Base-by-base conservation (phyloP, 2,329 filamentous ascomycete species). In the Penicillium sp. region DNA sequence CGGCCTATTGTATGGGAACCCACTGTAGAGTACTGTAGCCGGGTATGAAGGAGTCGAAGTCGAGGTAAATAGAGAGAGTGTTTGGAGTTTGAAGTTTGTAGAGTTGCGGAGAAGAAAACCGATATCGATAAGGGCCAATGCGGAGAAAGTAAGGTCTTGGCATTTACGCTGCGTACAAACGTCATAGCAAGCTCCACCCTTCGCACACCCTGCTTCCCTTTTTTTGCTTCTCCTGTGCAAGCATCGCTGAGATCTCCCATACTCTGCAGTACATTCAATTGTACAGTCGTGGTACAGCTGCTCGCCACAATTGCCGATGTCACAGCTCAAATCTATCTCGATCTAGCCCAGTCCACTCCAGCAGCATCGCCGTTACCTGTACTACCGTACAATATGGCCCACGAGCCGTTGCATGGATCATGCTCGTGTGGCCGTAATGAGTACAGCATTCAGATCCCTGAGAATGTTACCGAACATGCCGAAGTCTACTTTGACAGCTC, bases 341-440 rank as follows among this genome's bases (percentile, higher is more conserved):
- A 42, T 32, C 23, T 16, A 28, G 14, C 28, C 23, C 20, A 28
- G 14, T 14, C 11, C n/a, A 35, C 39, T 22, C 40, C 31, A 34
- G 41, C 23, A 26, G 9, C 24, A 8, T 26, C 24, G n/a, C 32
- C 38, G 42, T 38, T 44, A 37, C 40, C 40, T 28, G 54, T 50
- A 52, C 42, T 13, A 49, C 42, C 24, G 29, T 49, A 47, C 38
- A 56, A 42, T 34, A 59, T 59, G 57, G 35, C 65, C 44, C 54
- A 63, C 32, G 65, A 78, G 50, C 77, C 77, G 31, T 77, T 95
- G 47, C 81, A 79, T 54, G 89, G 89, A 60, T 80, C 83, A 54
- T 95, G 90, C 73, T 83, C 85, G 43, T 96, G 90, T 68, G 89
- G 89, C 47, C 82, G 90, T 51, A 95, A 93, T 63, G 78, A 84